Evolutionary conservation across 1,284 basidiomycete species (phyloP).

Genomic region (Schizophyllum amplum): DNA sequence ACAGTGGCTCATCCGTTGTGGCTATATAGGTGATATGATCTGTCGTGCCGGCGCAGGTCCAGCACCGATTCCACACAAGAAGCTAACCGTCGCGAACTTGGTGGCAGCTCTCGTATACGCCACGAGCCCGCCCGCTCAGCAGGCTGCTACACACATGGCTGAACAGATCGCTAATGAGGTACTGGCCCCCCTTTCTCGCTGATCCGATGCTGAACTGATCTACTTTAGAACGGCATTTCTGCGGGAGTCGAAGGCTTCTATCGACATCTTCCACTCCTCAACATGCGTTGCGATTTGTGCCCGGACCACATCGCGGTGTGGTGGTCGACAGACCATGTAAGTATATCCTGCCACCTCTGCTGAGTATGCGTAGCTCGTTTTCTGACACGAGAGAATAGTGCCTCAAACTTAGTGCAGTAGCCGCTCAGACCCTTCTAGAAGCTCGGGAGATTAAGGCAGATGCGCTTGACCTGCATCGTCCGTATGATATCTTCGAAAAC

Average conservation of each 20-base stretch:
- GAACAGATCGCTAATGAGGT: conserved; percentile 47
- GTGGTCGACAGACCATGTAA: conserved; percentile 46
- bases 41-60: conserved; percentile 57
- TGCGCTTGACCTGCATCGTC: conserved; percentile 41
- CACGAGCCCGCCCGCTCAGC: conserved; percentile 33
- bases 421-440: conserved; percentile 42
- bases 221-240: conserved; percentile 35
- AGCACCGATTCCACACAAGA: conserved; percentile 46
- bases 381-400: conserved; percentile 22
- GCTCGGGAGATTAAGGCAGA: conserved; percentile 34
- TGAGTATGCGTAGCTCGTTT: not conserved
- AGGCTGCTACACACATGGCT: conserved; percentile 42
- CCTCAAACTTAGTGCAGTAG: conserved; percentile 44
- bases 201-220: not conserved
- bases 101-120: conserved; percentile 43
- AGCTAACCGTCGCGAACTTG: conserved; percentile 43
- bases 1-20: not conserved
- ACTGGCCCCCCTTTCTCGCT: not conserved
- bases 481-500: conserved; percentile 9
- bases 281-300: conserved; percentile 57
- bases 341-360: conserved; percentile 5
- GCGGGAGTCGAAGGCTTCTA: conserved; percentile 51
- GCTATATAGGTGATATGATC: conserved; percentile 41
- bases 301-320: conserved; percentile 42
- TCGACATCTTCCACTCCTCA: conserved; percentile 49